These are phyloP conservation scores for Ramalina intermedia DNA, from an alignment of 495 filamentous ascomycete genomes.

Conservation along the genomic window DNA sequence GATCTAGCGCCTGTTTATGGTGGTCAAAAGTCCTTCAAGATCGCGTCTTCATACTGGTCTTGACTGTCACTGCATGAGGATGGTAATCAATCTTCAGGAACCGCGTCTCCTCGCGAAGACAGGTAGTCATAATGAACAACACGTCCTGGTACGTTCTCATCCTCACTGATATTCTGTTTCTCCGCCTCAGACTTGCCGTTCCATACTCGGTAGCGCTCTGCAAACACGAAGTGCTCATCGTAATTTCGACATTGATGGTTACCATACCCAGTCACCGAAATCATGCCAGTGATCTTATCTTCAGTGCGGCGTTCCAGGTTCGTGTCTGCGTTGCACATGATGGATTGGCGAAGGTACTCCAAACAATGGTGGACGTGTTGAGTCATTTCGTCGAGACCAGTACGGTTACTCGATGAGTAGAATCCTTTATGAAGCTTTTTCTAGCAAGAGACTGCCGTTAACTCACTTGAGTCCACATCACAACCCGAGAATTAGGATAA, in stretches of 20 bases:
- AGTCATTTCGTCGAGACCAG: neutral
- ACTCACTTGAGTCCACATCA: no score
- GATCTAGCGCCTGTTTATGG: no score
- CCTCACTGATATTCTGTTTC: neutral
- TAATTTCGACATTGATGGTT: neutral
- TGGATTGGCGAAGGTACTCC: constrained; percentile 17
- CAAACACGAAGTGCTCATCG: neutral
- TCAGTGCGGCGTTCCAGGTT: constrained; percentile 5
- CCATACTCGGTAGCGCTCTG: neutral
- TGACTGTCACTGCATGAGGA: neutral
- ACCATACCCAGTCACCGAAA: neutral
- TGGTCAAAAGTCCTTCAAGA: neutral
- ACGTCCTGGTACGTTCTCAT: neutral
- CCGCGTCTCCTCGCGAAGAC: neutral
- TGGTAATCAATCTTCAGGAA: neutral
- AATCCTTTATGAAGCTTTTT: neutral
- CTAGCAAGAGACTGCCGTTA: neutral
- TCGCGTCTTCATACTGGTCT: neutral
- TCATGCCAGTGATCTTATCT: neutral
- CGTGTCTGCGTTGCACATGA: constrained; percentile 17
- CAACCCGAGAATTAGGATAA: no score
- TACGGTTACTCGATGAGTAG: neutral
- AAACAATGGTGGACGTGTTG: constrained; percentile 14
- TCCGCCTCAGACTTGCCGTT: neutral
- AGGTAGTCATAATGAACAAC: neutral